Conservation (phyloP, 306 rosid species). For the Acmispon strigosus region DNA sequence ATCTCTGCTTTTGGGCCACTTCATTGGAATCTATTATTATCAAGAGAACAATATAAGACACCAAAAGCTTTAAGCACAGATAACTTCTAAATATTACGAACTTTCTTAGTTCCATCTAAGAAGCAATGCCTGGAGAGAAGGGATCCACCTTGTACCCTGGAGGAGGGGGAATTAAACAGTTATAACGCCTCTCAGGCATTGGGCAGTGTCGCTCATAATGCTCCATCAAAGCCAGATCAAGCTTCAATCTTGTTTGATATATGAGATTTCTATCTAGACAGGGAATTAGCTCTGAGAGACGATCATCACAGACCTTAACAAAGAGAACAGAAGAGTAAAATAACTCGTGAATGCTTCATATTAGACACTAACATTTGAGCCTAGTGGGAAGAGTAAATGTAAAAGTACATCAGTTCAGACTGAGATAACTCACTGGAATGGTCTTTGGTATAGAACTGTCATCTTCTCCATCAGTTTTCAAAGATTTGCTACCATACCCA, state of each 20-base stretch:
- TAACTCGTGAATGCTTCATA: constrained; percentile 2
- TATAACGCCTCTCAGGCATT: constrained; percentile 69
- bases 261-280: constrained; percentile 89
- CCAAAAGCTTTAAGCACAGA: constrained; percentile 14
- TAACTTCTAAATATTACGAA: not conserved
- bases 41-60: constrained; percentile 17
- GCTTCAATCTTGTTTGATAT: constrained; percentile 83
- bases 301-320: constrained; percentile 83
- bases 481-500: constrained; percentile 58
- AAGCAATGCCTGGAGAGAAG: constrained; percentile 7
- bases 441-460: constrained; percentile 43
- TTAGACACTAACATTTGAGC: constrained; percentile 6
- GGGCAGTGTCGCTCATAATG: constrained; percentile 97
- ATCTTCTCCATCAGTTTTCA: constrained; percentile 39
- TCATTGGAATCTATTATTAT: constrained; percentile 68
- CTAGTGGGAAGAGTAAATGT: not conserved
- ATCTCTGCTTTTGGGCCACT: constrained; percentile 98
- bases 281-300: constrained; percentile 80
- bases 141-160: constrained; percentile 72
- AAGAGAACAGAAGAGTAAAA: constrained; percentile 10
- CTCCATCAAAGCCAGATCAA: constrained; percentile 78
- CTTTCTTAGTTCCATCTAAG: constrained; percentile 1
- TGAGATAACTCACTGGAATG: constrained; percentile 64
- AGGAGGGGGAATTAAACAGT: constrained; percentile 96
- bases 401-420: constrained; percentile 14